Conservation (phyloP, 345 rosid genomes). For the Lumnitzera racemosa region DNA sequence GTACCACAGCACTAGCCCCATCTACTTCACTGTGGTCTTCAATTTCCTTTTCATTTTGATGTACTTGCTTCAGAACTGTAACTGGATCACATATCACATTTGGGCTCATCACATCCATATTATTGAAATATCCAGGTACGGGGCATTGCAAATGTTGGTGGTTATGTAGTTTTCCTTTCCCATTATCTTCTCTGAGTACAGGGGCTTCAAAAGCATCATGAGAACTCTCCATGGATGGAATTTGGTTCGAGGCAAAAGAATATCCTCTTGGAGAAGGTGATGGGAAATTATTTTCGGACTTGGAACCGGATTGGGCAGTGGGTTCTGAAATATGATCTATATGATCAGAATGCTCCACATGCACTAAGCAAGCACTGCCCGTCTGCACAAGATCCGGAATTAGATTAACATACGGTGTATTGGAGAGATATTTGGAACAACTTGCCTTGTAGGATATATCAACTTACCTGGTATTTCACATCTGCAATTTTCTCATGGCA, state of each 20-base stretch:
- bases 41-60: constrained; percentile 23
- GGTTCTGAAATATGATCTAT: constrained; percentile 43
- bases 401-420: constrained; percentile 16
- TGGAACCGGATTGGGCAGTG: constrained; percentile 38
- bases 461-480: constrained; percentile 6
- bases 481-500: constrained; percentile 26
- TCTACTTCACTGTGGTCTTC: constrained; percentile 32
- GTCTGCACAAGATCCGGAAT: constrained; percentile 23
- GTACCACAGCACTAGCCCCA: constrained; percentile 25
- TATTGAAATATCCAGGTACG: constrained; percentile 23
- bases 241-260: constrained; percentile 53
- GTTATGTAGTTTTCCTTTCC: constrained; percentile 19
- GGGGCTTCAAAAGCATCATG: constrained; percentile 30
- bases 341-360: constrained; percentile 25
- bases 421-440: constrained; percentile 20
- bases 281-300: constrained; percentile 37
- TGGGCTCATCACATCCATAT: constrained; percentile 22
- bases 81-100: constrained; percentile 31
- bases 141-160: constrained; percentile 20
- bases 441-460: constrained; percentile 23
- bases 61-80: constrained; percentile 30
- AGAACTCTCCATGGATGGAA: constrained; percentile 36
- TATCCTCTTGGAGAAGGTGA: constrained; percentile 42
- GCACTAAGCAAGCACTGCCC: constrained; percentile 13
- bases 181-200: constrained; percentile 22